Evolutionary conservation across 805 yeast genomes (phyloP).

Genomic region (Cephaloascus fragrans): DNA sequence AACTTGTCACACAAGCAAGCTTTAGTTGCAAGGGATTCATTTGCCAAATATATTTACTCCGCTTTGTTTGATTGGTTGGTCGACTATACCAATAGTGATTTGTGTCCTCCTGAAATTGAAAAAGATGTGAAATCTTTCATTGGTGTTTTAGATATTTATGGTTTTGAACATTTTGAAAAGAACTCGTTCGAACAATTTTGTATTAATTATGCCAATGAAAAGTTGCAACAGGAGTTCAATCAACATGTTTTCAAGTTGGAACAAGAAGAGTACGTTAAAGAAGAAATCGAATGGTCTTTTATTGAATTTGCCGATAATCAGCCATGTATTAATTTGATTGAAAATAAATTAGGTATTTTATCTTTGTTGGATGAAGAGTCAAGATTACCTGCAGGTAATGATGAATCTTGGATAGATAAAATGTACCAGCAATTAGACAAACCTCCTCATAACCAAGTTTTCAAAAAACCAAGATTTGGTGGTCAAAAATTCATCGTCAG

Average conservation of each 20-base stretch:
- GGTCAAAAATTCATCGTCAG: slow-evolving; percentile 81
- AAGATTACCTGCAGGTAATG: slow-evolving; percentile 87
- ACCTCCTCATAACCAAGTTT: slow-evolving; percentile 63
- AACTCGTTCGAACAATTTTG: slow-evolving; percentile 97
- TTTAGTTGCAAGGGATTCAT: slow-evolving; percentile 90
- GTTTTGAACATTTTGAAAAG: slow-evolving; percentile 90
- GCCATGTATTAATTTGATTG: slow-evolving; percentile 91
- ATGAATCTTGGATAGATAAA: slow-evolving; percentile 85
- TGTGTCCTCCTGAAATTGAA: slow-evolving; percentile 65
- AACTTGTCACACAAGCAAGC: slow-evolving; percentile 80
- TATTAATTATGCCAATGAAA: slow-evolving; percentile 94
- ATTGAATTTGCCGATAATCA: slow-evolving; percentile 95
- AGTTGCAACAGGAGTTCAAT: slow-evolving; percentile 92
- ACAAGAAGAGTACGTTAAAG: slow-evolving; percentile 89
- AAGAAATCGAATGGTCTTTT: slow-evolving; percentile 93
- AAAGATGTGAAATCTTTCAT: slow-evolving; percentile 61
- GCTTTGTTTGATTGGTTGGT: slow-evolving; percentile 95
- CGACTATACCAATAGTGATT: slow-evolving; percentile 67
- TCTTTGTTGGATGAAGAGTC: slow-evolving; percentile 92
- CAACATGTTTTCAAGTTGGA: slow-evolving; percentile 96
- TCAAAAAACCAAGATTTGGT: slow-evolving; percentile 92
- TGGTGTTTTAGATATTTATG: slow-evolving; percentile 96
- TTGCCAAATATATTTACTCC: slow-evolving; percentile 87
- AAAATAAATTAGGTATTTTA: slow-evolving; percentile 78
- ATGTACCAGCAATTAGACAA: slow-evolving; percentile 79